Evolutionary conservation across 2,329 filamentous ascomycete genomes (phyloP).

Genomic region (Mollisiaceae sp.): DNA sequence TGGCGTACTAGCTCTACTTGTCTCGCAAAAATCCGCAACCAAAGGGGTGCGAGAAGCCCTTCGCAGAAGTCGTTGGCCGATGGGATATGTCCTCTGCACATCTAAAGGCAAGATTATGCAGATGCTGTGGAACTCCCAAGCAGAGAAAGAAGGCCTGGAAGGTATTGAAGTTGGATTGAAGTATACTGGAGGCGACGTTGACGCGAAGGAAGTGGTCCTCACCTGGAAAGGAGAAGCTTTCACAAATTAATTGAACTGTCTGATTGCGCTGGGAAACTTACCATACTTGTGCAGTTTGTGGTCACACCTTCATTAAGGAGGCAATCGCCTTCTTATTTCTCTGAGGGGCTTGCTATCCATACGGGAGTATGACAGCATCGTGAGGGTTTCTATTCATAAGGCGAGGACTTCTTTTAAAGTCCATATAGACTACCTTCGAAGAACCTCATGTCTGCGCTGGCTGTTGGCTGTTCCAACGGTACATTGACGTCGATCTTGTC

Average conservation of each 20-base stretch:
- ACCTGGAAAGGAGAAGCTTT: constrained; percentile 54
- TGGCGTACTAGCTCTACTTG: constrained; percentile 72
- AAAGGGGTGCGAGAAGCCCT: constrained; percentile 79
- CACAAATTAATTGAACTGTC: constrained; percentile 18
- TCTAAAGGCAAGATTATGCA: constrained; percentile 64
- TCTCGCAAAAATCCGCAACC: constrained; percentile 72
- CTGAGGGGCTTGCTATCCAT: constrained; percentile 17
- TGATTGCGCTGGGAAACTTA: neutral
- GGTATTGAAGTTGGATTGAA: constrained; percentile 59
- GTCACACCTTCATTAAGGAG: neutral
- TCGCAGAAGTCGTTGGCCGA: constrained; percentile 67
- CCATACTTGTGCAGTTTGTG: neutral
- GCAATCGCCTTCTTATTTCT: constrained; percentile 6
- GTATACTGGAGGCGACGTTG: constrained; percentile 43
- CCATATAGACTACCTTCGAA: neutral
- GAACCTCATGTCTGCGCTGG: neutral
- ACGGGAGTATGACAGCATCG: constrained; percentile 6
- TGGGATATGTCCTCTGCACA: constrained; percentile 72
- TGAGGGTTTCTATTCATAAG: neutral
- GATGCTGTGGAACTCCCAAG: constrained; percentile 74
- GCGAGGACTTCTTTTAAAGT: neutral
- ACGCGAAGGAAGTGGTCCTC: constrained; percentile 52
- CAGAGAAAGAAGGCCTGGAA: constrained; percentile 65
- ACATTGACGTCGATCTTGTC: neutral
- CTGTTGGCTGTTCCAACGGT: neutral